These are phyloP conservation scores for Globisporangium sylvaticum DNA, from an alignment of 352 stramenopile species.

Conservation along the genomic window DNA sequence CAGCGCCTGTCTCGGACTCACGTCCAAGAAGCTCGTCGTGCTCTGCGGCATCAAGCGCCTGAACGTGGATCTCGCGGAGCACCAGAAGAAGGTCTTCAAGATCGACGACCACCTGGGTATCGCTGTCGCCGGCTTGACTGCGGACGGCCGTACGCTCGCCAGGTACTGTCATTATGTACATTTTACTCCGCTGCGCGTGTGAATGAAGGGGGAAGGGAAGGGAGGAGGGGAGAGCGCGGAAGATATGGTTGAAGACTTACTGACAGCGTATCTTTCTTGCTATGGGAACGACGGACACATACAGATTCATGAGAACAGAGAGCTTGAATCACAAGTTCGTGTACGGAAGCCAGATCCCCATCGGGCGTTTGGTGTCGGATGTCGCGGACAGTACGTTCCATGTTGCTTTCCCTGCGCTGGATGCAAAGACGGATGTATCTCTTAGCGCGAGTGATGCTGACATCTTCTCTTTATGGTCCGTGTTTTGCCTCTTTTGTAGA, in stretches of 20 bases:
- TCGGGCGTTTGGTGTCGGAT: conserved; percentile 93
- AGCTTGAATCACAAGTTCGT: conserved; percentile 99
- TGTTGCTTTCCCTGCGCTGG: not conserved
- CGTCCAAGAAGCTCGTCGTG: conserved; percentile 92
- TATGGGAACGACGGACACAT: too few species aligned
- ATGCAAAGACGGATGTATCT: not conserved
- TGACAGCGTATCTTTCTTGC: conserved; percentile 2
- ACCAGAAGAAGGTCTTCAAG: conserved; percentile 98
- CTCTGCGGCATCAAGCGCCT: conserved; percentile 86
- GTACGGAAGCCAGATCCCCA: conserved; percentile 94
- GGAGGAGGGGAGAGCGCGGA: not conserved
- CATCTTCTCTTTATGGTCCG: not conserved
- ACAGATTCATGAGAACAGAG: conserved; percentile 95
- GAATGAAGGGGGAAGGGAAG: not conserved
- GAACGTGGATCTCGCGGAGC: conserved; percentile 89
- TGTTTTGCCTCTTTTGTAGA: conserved; percentile 30
- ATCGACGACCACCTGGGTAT: conserved; percentile 99
- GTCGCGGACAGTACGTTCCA: conserved; percentile 89
- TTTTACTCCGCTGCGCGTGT: not conserved
- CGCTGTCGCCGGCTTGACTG: conserved; percentile 96
- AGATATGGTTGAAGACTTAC: not conserved
- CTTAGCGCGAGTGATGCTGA: not conserved
- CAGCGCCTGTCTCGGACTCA: conserved; percentile 94
- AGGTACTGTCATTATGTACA: conserved; percentile 20
- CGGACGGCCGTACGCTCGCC: conserved; percentile 94